These are phyloP conservation scores for Pulveroboletus sp. DNA, from an alignment of 768 basidiomycete genomes.

Conservation along the genomic window DNA sequence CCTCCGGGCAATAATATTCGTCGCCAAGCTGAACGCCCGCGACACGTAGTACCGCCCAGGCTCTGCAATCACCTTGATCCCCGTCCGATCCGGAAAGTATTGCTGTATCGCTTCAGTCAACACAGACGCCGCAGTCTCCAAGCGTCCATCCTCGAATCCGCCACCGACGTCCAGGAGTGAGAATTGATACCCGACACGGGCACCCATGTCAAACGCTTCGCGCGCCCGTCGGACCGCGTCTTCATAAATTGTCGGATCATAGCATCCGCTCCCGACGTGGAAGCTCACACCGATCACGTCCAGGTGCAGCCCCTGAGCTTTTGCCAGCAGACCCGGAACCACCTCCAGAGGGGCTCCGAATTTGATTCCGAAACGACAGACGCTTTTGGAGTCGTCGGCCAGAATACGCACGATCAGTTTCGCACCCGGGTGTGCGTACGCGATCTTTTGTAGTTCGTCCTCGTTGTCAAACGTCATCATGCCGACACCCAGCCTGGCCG, in stretches of 20 bases:
- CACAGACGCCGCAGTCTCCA: conserved; percentile 74
- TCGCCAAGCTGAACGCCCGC: conserved; percentile 86
- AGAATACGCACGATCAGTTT: conserved; percentile 91
- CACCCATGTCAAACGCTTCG: conserved; percentile 83
- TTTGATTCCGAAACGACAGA: conserved; percentile 92
- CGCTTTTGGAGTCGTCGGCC: conserved; percentile 94
- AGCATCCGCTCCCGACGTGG: conserved; percentile 97
- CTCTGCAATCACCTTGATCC: conserved; percentile 86
- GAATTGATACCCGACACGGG: conserved; percentile 76
- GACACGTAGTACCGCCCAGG: conserved; percentile 95
- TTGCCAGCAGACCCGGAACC: conserved; percentile 74
- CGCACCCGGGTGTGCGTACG: conserved; percentile 72
- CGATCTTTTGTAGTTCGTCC: conserved; percentile 93
- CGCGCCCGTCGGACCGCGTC: conserved; percentile 86
- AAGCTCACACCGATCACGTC: conserved; percentile 94
- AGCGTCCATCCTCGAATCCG: conserved; percentile 87
- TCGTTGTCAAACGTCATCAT: conserved; percentile 98
- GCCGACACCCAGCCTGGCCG: conserved; percentile 74
- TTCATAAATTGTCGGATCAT: conserved; percentile 83
- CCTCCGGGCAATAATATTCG: conserved; percentile 89
- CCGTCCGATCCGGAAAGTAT: conserved; percentile 71
- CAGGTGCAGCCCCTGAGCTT: conserved; percentile 73
- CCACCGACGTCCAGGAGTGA: conserved; percentile 90
- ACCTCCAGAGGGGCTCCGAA: conserved; percentile 87
- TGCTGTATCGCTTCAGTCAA: conserved; percentile 65